Percentiles rank a stretch among this genome's conserved stretches.
These are phyloP conservation scores for Neophaeococcomyces aloes DNA, from an alignment of 2,329 filamentous ascomycete species.

Conservation along the genomic window DNA sequence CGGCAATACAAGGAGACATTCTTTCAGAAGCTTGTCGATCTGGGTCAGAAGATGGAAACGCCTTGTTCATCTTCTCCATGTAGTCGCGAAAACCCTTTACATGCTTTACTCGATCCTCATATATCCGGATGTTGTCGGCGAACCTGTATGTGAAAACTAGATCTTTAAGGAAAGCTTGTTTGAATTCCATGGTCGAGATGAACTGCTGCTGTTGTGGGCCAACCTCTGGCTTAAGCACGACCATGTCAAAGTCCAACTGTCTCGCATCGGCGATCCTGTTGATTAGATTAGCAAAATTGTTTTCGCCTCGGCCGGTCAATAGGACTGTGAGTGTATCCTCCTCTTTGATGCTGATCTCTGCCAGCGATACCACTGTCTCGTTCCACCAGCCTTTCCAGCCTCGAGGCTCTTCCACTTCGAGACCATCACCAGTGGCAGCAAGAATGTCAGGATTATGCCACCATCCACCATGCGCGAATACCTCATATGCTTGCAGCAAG, in stretches of 20 bases:
- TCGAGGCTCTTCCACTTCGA: constrained; percentile 67
- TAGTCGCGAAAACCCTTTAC: constrained; percentile 78
- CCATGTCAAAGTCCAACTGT: constrained; percentile 74
- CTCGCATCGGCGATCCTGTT: constrained; percentile 70
- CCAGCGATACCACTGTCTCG: constrained; percentile 71
- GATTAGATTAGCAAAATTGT: constrained; percentile 65
- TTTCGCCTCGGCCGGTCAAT: constrained; percentile 74
- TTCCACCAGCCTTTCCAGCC: constrained; percentile 97
- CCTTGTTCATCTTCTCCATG: constrained; percentile 64
- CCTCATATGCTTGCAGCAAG: constrained; percentile 61
- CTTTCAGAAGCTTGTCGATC: constrained; percentile 39
- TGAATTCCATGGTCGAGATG: constrained; percentile 77
- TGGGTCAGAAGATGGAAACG: constrained; percentile 33
- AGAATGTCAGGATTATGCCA: constrained; percentile 91
- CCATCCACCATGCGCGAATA: constrained; percentile 79
- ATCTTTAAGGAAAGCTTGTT: constrained; percentile 70
- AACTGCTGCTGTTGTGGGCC: constrained; percentile 73
- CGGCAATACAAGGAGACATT: constrained; percentile 53
- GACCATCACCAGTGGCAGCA: constrained; percentile 70
- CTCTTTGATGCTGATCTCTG: constrained; percentile 69
- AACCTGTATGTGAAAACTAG: constrained; percentile 76
- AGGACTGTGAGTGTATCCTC: constrained; percentile 76
- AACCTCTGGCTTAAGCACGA: constrained; percentile 74
- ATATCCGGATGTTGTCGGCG: constrained; percentile 67
- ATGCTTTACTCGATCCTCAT: constrained; percentile 54